These are phyloP conservation scores for Syncephalis plumigaleata DNA, from an alignment of 371 early-diverging fungal species.

Conservation along the genomic window DNA sequence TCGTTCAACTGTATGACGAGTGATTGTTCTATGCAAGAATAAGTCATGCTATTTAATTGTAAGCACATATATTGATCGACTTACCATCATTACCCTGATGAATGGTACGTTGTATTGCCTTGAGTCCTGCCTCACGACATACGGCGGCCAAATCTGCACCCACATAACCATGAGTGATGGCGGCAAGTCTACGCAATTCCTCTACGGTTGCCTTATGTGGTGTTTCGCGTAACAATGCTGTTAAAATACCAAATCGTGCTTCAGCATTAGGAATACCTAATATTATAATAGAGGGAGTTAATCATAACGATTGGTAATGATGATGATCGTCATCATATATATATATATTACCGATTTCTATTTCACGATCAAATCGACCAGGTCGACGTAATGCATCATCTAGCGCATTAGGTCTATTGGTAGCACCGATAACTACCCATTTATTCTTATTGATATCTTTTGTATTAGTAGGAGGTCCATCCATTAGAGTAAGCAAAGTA, in stretches of 20 bases:
- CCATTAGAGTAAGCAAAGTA: constrained; percentile 92
- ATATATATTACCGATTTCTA: constrained; percentile 57
- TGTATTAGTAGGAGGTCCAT: no score
- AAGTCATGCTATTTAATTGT: no score
- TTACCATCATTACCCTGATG: background rate
- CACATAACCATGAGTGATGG: constrained; percentile 80
- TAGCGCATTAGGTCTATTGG: constrained; percentile 87
- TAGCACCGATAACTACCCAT: constrained; percentile 90
- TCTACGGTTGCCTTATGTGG: constrained; percentile 42
- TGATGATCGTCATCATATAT: background rate
- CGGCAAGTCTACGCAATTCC: constrained; percentile 43
- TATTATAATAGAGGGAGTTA: background rate
- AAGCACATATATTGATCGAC: no score
- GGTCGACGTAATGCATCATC: constrained; percentile 96
- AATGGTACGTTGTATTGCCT: constrained; percentile 47
- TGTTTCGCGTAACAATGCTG: constrained; percentile 38
- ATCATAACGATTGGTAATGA: background rate
- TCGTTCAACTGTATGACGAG: constrained; percentile 5
- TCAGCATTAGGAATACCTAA: constrained; percentile 57
- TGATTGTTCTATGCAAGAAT: constrained; percentile 6
- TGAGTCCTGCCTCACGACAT: constrained; percentile 73
- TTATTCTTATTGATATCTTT: no score
- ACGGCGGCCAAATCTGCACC: constrained; percentile 94
- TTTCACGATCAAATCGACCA: constrained; percentile 93
- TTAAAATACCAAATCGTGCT: constrained; percentile 61